A percentile compares a stretch with the other conserved stretches of the same genome.
Conservation (phyloP, 345 rosid genomes). For the Eucalyptus regnans region DNA sequence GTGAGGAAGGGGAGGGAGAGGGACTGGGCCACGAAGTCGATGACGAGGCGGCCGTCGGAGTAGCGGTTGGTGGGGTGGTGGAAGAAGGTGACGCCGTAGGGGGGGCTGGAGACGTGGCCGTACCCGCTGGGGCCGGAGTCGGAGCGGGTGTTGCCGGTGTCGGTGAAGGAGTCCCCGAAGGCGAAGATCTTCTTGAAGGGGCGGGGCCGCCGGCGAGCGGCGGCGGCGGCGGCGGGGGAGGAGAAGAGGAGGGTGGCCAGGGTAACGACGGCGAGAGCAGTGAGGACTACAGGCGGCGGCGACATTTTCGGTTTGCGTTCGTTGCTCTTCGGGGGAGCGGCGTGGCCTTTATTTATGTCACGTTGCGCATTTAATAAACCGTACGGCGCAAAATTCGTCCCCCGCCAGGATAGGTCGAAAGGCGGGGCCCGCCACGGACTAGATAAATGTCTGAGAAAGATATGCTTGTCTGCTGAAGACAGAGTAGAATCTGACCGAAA, state of each 20-base stretch:
- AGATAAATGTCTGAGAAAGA: background rate
- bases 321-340: background rate
- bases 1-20: constrained; percentile 62
- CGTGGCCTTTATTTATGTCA: background rate
- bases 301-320: background rate
- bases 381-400: background rate
- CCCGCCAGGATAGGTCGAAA: background rate
- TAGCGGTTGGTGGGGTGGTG: constrained; percentile 72
- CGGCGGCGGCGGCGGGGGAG: background rate
- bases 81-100: constrained; percentile 76
- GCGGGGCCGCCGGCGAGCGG: background rate
- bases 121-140: constrained; percentile 60
- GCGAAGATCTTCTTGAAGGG: constrained; percentile 73
- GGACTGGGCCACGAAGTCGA: constrained; percentile 68
- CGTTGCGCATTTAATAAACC: background rate
- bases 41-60: constrained; percentile 82
- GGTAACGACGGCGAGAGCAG: background rate
- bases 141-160: constrained; percentile 84
- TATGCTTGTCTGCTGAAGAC: background rate
- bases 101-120: constrained; percentile 64
- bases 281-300: background rate
- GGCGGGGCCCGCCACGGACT: background rate
- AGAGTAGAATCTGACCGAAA: too few species aligned
- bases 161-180: constrained; percentile 91
- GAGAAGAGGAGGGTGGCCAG: background rate